Base-by-base conservation (phyloP, 169 alveolate genomes). In the Cryptosporidium ubiquitum region DNA sequence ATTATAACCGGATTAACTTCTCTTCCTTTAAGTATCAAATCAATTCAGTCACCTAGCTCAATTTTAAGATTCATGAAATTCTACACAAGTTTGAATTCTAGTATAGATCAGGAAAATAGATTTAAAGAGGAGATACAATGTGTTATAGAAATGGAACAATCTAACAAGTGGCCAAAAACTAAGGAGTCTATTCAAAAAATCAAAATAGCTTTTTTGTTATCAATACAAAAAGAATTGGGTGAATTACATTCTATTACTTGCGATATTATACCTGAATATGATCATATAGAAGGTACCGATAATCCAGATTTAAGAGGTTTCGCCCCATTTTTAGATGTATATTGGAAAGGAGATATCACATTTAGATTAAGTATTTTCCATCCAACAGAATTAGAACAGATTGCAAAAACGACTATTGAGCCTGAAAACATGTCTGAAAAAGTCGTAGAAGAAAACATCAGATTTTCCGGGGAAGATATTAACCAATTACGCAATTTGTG, bases 71-170 rank as follows among this genome's bases (percentile, higher is more conserved):
- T 79, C 26, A 79, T 61, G 75, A 47, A 73, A 29, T 73, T 47
- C 20, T 70, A 44, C 7, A 44, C 49, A 5, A 31, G 9, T 4
- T 20, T 70, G 7, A 73, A 31, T 57, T 35, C 70, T 23, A 57
- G 29, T 26, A 16, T 16, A 18, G 2, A 35, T 6, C 58, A 35
- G 5, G 55, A 20, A 9, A 51, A 55, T 14, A 57, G n/a, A 18
- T 20, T 14, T n/a, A 39, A 16, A 35, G 64, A 42, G 23, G 79
- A 58, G 20, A 64, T 79, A 26, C 64, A 52, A 4, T 79, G 89
- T 79, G 68, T 79, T 3, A 79, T 79, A 3, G 89, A 79, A 64
- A 60, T 79, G 89, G 89, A 79, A 57, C 89, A 79, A 47, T 79
- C 89, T 4, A 60, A 42, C 23, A 64, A 58, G 18, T 79, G 89